Percentiles rank a stretch among this genome's conserved stretches.
Conservation (phyloP, 345 rosid genomes). For the Dovyalis caffra region DNA sequence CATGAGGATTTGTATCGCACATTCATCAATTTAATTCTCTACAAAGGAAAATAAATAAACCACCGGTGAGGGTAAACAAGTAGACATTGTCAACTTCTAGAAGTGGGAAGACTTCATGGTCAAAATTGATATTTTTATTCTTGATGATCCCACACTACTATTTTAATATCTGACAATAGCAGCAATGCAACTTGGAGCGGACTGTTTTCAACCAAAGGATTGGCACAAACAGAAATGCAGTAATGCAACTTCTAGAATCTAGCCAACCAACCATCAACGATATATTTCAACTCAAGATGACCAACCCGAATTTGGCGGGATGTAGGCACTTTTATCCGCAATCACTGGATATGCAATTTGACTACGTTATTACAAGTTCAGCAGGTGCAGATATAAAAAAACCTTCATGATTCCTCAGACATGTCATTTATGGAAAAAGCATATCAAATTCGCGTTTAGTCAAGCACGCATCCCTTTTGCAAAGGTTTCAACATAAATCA, state of each 20-base stretch:
- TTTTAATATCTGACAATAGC: no score
- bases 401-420: no score
- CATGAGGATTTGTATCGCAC: neutral
- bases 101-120: conserved; percentile 4
- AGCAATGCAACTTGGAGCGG: neutral
- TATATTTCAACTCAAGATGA: neutral
- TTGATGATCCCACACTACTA: neutral
- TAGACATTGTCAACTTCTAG: conserved; percentile 23
- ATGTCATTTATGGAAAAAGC: no score
- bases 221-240: neutral
- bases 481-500: no score
- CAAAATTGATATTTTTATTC: neutral
- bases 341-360: no score
- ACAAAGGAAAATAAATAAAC: neutral
- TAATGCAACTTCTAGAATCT: neutral
- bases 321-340: no score
- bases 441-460: no score
- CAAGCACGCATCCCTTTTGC: no score
- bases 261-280: neutral
- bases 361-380: no score
- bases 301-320: neutral
- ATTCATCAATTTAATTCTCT: neutral
- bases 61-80: neutral
- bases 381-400: no score
- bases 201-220: neutral